Evolutionary conservation across 352 stramenopile genomes (phyloP).

Genomic region (Phytophthora aleatoria): DNA sequence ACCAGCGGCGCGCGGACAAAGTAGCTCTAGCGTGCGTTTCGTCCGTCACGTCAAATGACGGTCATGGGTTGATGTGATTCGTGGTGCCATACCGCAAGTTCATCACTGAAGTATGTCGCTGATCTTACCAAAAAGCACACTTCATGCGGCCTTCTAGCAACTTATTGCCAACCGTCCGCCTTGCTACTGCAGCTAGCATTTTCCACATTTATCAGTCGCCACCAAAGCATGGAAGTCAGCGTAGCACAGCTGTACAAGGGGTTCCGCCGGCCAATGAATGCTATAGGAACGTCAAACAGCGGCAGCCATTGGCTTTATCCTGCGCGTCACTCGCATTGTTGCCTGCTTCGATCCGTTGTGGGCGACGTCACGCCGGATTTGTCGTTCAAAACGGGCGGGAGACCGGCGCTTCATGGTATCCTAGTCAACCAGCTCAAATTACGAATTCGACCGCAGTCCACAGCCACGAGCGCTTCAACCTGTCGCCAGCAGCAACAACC

Average conservation of each 20-base stretch:
- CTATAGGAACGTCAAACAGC: not conserved
- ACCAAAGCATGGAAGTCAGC: no score
- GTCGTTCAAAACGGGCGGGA: conserved; percentile 1
- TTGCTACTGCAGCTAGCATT: no score
- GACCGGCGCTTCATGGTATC: conserved; percentile 1
- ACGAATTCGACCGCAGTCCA: conserved; percentile 7
- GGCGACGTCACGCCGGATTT: conserved; percentile 14
- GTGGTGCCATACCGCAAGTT: not conserved
- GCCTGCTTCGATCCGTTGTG: not conserved
- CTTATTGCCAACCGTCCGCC: no score
- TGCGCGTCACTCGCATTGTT: conserved; percentile 16
- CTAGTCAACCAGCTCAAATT: not conserved
- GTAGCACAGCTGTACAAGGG: no score
- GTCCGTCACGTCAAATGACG: not conserved
- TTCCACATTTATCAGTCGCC: no score
- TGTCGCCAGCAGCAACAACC: conserved; percentile 8
- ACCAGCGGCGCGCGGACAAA: no score
- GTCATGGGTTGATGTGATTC: no score
- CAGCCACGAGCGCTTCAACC: conserved; percentile 7
- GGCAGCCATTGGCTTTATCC: conserved; percentile 8
- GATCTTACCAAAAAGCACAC: not conserved
- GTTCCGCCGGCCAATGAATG: conserved; percentile 7
- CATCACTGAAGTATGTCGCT: not conserved
- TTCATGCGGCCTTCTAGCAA: not conserved
- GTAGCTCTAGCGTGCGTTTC: not conserved